Percentiles rank a stretch among this genome's conserved stretches.
Conservation (phyloP, 306 rosid genomes). For the Trichosanthes cucumerina region DNA sequence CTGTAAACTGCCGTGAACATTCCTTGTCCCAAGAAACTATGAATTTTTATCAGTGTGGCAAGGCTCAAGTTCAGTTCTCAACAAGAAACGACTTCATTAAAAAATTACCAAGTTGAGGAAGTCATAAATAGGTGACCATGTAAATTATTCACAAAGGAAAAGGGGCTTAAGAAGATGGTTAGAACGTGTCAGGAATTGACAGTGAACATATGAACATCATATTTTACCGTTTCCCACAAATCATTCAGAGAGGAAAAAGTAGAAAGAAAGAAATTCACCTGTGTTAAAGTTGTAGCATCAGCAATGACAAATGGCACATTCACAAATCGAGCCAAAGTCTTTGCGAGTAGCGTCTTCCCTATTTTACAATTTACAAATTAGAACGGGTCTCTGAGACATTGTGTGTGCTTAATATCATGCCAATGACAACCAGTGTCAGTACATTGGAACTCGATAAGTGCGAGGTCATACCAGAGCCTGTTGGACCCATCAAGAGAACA, state of each 20-base stretch:
- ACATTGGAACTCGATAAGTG: background rate
- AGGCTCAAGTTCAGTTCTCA: background rate
- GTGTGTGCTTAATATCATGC: background rate
- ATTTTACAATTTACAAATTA: constrained; percentile 30
- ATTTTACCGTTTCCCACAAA: background rate
- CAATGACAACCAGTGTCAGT: background rate
- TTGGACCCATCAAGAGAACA: constrained; percentile 96
- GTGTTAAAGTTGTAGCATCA: constrained; percentile 95
- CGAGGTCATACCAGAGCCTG: constrained; percentile 70
- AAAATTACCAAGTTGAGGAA: background rate
- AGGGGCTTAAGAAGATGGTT: background rate
- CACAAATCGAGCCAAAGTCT: constrained; percentile 91
- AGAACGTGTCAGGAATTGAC: background rate
- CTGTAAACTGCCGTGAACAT: background rate
- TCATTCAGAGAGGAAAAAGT: background rate
- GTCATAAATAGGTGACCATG: background rate
- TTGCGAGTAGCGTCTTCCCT: constrained; percentile 97
- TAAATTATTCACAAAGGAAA: background rate
- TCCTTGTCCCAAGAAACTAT: background rate
- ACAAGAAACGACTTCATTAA: background rate
- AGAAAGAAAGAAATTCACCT: constrained; percentile 40
- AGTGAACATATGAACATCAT: background rate
- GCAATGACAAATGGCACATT: constrained; percentile 95
- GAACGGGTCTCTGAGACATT: constrained; percentile 7
- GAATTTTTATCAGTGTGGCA: background rate